phyloP scores from a whole-genome alignment of 345 rosid species.

The Citrus reticulata region DNA sequence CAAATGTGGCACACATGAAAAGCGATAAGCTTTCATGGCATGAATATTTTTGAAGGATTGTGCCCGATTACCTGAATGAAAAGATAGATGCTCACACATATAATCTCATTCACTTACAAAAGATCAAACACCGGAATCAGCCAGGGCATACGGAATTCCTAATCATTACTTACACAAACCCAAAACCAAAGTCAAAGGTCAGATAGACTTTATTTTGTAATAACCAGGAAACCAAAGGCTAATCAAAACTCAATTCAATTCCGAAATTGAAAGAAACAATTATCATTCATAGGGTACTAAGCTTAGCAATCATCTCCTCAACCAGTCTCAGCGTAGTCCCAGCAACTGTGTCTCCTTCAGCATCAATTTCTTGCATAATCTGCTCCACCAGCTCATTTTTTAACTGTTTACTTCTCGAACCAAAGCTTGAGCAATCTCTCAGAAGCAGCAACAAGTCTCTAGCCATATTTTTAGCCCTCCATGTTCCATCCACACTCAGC shows the following conservation, averaged over 20 bases:
- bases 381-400: slow-evolving; percentile 52
- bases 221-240: background rate
- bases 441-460: slow-evolving; percentile 56
- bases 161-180: background rate
- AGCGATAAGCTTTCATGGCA: too few relatives aligned
- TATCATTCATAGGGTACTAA: slow-evolving; percentile 29
- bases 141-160: background rate
- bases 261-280: background rate
- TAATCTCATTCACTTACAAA: background rate
- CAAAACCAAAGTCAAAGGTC: background rate
- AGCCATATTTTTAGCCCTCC: slow-evolving; percentile 59
- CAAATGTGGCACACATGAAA: too few relatives aligned
- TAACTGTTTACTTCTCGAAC: slow-evolving; percentile 29
- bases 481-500: slow-evolving; percentile 68
- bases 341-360: slow-evolving; percentile 43
- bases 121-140: background rate
- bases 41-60: too few relatives aligned
- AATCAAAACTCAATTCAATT: too few relatives aligned
- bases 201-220: background rate
- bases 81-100: too few relatives aligned
- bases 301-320: slow-evolving; percentile 79
- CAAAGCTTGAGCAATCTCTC: slow-evolving; percentile 44
- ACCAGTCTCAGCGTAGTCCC: slow-evolving; percentile 52
- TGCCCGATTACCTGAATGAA: too few relatives aligned
- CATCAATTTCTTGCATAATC: slow-evolving; percentile 70